These are phyloP conservation scores for Botrytis galanthina DNA, from an alignment of 2,329 filamentous ascomycete genomes.

Conservation along the genomic window DNA sequence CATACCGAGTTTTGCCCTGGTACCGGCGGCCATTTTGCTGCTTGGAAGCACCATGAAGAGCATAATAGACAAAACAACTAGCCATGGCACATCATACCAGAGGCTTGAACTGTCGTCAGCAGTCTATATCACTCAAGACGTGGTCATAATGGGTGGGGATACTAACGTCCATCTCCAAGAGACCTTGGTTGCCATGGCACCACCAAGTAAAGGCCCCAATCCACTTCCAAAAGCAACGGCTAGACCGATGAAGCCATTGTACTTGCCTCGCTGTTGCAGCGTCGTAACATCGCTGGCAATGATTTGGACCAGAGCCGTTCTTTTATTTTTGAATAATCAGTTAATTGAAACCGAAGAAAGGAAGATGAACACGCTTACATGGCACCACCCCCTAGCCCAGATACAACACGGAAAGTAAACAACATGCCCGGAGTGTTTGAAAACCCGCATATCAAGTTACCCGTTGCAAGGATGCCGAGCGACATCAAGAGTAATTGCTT, in stretches of 20 bases:
- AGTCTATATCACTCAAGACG: background rate
- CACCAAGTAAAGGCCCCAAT: constrained; percentile 36
- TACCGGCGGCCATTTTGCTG: constrained; percentile 21
- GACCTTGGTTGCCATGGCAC: constrained; percentile 37
- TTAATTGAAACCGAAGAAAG: background rate
- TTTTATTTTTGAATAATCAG: background rate
- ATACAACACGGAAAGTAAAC: constrained; percentile 16
- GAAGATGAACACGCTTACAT: constrained; percentile 13
- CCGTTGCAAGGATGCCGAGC: constrained; percentile 17
- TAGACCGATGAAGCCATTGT: constrained; percentile 38
- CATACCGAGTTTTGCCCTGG: constrained; percentile 27
- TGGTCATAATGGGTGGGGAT: background rate
- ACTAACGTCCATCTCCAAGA: constrained; percentile 38
- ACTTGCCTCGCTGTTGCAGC: constrained; percentile 32
- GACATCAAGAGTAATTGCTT: constrained; percentile 8
- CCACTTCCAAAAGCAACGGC: constrained; percentile 32
- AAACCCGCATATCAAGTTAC: constrained; percentile 23
- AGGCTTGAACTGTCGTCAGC: constrained; percentile 16
- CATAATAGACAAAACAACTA: constrained; percentile 22
- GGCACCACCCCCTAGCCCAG: constrained; percentile 22
- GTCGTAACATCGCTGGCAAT: constrained; percentile 20
- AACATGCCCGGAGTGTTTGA: constrained; percentile 14
- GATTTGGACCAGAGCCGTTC: constrained; percentile 20
- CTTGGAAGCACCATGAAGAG: constrained; percentile 26
- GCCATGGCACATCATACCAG: constrained; percentile 29